Evolutionary conservation across 192 early-diverging fungal genomes (phyloP).

Genomic region (Umbelopsis vinacea): DNA sequence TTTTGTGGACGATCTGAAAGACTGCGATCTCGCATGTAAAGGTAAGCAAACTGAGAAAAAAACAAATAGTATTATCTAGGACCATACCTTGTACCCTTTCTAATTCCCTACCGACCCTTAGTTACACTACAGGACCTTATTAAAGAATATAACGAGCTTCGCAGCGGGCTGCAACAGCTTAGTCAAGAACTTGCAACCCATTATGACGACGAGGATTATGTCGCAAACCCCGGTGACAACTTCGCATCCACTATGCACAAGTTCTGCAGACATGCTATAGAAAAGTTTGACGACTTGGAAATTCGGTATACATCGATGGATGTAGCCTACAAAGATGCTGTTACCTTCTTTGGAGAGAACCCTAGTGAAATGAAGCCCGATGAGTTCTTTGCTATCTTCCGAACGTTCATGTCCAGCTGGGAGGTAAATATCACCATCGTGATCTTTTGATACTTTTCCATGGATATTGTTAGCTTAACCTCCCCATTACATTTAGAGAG

Average conservation of each 20-base stretch:
- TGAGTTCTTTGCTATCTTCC: conserved; percentile 88
- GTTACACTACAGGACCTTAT: conserved; percentile 60
- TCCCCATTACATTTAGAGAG: conserved; percentile 40
- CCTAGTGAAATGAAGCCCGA: conserved; percentile 74
- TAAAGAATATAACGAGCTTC: conserved; percentile 54
- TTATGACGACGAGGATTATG: conserved; percentile 45
- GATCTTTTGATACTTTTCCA: neutral
- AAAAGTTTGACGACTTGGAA: conserved; percentile 63
- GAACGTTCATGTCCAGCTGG: conserved; percentile 77
- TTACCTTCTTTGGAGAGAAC: conserved; percentile 79
- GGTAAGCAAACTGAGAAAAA: conserved; percentile 40
- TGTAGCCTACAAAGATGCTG: conserved; percentile 69
- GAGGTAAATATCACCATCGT: conserved; percentile 43
- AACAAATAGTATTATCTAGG: neutral
- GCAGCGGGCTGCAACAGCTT: conserved; percentile 51
- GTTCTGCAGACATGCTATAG: conserved; percentile 69
- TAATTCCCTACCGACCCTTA: conserved; percentile 10
- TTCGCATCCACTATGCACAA: conserved; percentile 68
- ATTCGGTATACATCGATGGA: conserved; percentile 73
- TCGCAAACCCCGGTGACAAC: conserved; percentile 59
- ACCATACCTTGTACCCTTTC: neutral
- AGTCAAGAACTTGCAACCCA: conserved; percentile 53
- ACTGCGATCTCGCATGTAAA: conserved; percentile 75
- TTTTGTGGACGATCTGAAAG: conserved; percentile 69
- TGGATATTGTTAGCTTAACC: neutral